Conservation (phyloP, 345 rosid genomes). For the Schrenkiella parvula region DNA sequence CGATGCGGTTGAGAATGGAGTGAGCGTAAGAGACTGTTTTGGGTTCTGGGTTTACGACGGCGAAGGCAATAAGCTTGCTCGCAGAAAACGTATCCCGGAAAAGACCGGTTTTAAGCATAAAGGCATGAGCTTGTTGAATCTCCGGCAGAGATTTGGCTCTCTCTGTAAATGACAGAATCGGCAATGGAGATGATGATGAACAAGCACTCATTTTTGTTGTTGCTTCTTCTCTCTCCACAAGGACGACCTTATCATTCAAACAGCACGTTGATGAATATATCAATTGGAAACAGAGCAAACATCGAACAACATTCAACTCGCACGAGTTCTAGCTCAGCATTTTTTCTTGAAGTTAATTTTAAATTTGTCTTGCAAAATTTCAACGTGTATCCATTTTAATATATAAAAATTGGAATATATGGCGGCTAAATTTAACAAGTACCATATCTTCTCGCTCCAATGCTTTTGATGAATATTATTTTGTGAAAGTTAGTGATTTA, state of each 20-base stretch:
- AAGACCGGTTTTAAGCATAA: constrained; percentile 43
- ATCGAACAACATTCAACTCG: too few species aligned
- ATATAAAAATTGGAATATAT: too few species aligned
- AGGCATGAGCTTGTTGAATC: constrained; percentile 46
- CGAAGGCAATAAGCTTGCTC: constrained; percentile 41
- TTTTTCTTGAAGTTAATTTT: too few species aligned
- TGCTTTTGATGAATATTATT: too few species aligned
- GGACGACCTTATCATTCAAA: neutral
- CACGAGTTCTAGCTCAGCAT: too few species aligned
- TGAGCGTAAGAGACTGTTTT: constrained; percentile 41
- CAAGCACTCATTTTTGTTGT: constrained; percentile 27
- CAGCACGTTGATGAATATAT: neutral
- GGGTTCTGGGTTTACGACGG: constrained; percentile 38
- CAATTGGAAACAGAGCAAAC: neutral
- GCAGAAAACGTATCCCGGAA: constrained; percentile 34
- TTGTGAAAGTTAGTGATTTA: too few species aligned
- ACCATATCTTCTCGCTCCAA: too few species aligned
- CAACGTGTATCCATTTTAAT: too few species aligned
- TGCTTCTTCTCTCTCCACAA: neutral
- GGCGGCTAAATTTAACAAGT: too few species aligned
- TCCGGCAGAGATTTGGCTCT: constrained; percentile 35
- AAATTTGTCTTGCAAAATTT: too few species aligned
- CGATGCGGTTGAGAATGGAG: constrained; percentile 36
- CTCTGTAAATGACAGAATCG: constrained; percentile 32
- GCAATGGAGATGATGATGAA: constrained; percentile 5